Base-by-base conservation (phyloP, 2,329 filamentous ascomycete genomes). In the Orbilia brochopaga region DNA sequence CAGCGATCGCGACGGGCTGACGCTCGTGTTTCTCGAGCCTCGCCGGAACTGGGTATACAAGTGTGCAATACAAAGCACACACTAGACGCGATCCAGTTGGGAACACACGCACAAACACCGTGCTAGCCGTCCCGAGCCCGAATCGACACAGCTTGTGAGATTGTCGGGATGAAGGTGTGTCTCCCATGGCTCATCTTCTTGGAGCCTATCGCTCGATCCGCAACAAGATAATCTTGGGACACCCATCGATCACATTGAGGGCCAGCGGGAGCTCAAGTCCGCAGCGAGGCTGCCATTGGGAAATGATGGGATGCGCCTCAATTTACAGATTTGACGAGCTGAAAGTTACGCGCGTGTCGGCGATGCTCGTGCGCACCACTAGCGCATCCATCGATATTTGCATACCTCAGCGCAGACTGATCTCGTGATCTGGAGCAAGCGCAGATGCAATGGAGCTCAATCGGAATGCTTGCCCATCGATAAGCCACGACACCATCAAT, bases 121-220 rank as follows among this genome's bases (percentile, higher is more conserved):
- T 15, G 19, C 19, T 48, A 19, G 44, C 44, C 40, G 40, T 44
- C 40, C 11, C 27, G 27, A 32, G 27, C 27, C 8, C 27, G 27
- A 32, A 32, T 8, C 27, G 27, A 32, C 27, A 8, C 27, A 4
- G 27, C 27, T 32, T 8, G 27, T 8, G 27, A 32, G 27, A 32
- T 32, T 32, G 40, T 15, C 13, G 40, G 44, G 44, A 53, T 30
- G 50, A 19, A 11, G 6, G 6, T 48, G n/a, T 58, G 46, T 27
- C 8, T 50, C 6, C 40, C 46, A 24, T 24, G 27, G 50, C 50
- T 11, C 32, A 27, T 52, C 46, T 52, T 44, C 5, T 70, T 59
- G 66, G 59, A 70, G 59, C 66, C 66, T 70, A 61, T 60, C 54
- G 24, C 55, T 58, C 46, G 67, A 72, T 72, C 67, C 64, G 60